These are phyloP conservation scores for Bromus sterilis DNA, from an alignment of 176 grass and related monocot species.

Conservation along the genomic window DNA sequence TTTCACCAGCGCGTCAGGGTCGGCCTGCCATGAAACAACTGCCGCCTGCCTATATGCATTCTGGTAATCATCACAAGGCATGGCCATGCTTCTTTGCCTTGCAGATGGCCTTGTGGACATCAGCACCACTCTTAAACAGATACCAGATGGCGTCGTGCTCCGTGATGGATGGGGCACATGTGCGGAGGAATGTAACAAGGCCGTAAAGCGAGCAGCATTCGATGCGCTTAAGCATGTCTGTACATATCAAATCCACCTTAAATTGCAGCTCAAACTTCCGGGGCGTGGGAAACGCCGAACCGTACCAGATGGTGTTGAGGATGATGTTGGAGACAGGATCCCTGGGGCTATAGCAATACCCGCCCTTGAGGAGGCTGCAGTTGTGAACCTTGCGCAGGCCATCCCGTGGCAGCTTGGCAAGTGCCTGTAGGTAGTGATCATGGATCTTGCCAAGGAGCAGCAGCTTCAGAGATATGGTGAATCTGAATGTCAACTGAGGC, in stretches of 20 bases:
- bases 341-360: not conserved
- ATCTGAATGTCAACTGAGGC: not conserved
- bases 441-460: not conserved
- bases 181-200: not conserved
- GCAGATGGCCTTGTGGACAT: not conserved
- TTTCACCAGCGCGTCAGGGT: not conserved
- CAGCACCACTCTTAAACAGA: not conserved
- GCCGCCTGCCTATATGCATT: not conserved
- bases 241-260: not conserved
- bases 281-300: not conserved
- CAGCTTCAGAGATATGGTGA: not conserved
- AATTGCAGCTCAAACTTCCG: not conserved
- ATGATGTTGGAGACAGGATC: slow-evolving; percentile 4
- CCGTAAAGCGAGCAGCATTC: not conserved
- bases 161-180: not conserved
- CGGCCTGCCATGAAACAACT: not conserved
- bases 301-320: not conserved
- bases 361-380: not conserved
- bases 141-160: not conserved
- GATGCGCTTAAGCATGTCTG: not conserved
- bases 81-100: not conserved
- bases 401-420: not conserved
- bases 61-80: not conserved
- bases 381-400: not conserved
- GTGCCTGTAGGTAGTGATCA: not conserved